These are phyloP conservation scores for Crucibulum laeve DNA, from an alignment of 768 basidiomycete genomes.

Conservation along the genomic window DNA sequence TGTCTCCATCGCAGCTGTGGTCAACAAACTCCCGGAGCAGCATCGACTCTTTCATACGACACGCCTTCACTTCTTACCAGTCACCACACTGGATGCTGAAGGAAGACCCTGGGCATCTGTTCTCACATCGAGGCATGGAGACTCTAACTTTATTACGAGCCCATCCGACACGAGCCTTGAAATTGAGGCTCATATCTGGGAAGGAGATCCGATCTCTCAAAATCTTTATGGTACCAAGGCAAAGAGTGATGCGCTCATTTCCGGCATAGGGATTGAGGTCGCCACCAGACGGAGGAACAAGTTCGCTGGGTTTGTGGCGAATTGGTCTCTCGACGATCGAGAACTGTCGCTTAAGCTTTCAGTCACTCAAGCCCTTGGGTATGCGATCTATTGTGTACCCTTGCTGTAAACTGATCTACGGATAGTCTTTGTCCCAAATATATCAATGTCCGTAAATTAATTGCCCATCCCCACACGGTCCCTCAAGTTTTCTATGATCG, in stretches of 20 bases:
- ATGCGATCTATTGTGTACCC: conserved; percentile 8
- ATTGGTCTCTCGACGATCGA: conserved; percentile 8
- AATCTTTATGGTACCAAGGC: conserved; percentile 12
- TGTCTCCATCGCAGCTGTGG: conserved; percentile 17
- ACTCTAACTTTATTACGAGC: conserved; percentile 20
- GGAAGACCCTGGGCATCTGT: conserved; percentile 29
- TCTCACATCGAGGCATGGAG: conserved; percentile 19
- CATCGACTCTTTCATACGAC: conserved; percentile 26
- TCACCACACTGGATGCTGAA: conserved; percentile 23
- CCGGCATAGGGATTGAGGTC: conserved; percentile 47
- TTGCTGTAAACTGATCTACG: background rate
- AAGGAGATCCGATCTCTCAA: conserved; percentile 32
- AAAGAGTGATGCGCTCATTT: conserved; percentile 22
- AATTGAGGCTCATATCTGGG: conserved; percentile 21
- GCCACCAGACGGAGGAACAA: conserved; percentile 43
- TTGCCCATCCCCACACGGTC: conserved; percentile 23
- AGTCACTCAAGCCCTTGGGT: conserved; percentile 43
- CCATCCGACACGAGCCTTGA: conserved; percentile 14
- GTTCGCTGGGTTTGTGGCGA: conserved; percentile 32
- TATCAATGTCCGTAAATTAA: conserved; percentile 42
- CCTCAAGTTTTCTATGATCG: conserved; percentile 26
- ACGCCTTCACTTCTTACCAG: conserved; percentile 21
- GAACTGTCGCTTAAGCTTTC: conserved; percentile 22
- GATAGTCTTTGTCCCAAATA: conserved; percentile 52
- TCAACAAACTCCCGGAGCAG: conserved; percentile 20